Conservation (phyloP, 2,329 filamentous ascomycete species). For the Ophiostoma fasciatum region DNA sequence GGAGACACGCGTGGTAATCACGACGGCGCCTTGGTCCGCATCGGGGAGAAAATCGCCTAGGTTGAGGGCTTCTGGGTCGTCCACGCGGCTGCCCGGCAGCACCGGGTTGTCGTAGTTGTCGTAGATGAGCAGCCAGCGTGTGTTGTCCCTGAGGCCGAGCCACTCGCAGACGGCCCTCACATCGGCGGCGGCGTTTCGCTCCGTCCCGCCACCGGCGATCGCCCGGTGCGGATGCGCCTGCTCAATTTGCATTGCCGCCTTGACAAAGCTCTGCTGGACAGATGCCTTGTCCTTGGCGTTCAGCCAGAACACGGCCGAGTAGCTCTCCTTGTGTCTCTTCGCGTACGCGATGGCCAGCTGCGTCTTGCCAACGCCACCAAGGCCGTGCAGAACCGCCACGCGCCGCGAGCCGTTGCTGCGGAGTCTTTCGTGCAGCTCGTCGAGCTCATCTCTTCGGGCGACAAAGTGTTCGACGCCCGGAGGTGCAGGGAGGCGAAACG, state of each 20-base stretch:
- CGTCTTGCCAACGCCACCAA: constrained; percentile 1
- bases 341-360: not conserved
- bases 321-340: constrained; percentile 17
- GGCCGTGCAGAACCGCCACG: not conserved
- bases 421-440: not conserved
- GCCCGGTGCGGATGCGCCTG: constrained; percentile 14
- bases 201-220: constrained; percentile 13
- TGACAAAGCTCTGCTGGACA: constrained; percentile 21
- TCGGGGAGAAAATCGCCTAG: not conserved
- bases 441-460: not conserved
- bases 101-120: constrained; percentile 28
- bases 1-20: not conserved
- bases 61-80: constrained; percentile 6
- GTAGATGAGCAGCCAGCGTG: constrained; percentile 24
- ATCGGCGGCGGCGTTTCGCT: constrained; percentile 1
- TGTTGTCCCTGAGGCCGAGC: constrained; percentile 19
- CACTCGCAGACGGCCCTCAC: constrained; percentile 20
- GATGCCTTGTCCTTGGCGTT: constrained; percentile 23
- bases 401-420: not conserved
- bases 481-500: no score
- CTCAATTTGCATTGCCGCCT: constrained; percentile 17
- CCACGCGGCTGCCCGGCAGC: constrained; percentile 8
- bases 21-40: not conserved
- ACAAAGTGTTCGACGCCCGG: not conserved
- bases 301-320: constrained; percentile 28